Evolutionary conservation across 169 alveolate genomes (phyloP).

Genomic region (Cryptosporidium sp.): DNA sequence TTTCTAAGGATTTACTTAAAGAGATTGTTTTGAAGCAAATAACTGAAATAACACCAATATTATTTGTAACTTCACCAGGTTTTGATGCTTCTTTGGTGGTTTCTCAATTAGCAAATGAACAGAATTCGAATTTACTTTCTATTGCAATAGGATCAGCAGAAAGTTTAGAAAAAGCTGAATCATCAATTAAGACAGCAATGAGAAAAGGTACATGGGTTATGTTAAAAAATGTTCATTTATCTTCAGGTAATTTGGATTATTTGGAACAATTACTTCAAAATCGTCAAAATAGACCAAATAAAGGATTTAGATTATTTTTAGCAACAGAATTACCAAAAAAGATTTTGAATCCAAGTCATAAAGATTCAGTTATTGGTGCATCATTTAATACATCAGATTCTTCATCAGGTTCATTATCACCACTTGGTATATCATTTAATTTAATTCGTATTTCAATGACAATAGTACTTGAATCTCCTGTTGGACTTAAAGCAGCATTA

Average conservation of each 20-base stretch:
- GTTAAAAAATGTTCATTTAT: constrained; percentile 97
- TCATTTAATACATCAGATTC: neutral
- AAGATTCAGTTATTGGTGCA: constrained; percentile 5
- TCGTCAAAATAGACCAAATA: constrained; percentile 87
- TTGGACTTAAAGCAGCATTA: constrained; percentile 95
- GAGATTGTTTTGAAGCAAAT: constrained; percentile 90
- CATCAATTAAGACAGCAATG: constrained; percentile 91
- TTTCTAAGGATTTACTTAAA: constrained; percentile 86
- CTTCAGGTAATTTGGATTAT: constrained; percentile 95
- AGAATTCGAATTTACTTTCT: constrained; percentile 87
- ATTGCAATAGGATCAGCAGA: constrained; percentile 98
- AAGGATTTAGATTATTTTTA: constrained; percentile 93
- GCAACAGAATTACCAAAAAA: constrained; percentile 97
- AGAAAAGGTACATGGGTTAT: constrained; percentile 97
- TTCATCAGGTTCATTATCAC: neutral
- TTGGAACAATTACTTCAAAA: constrained; percentile 92
- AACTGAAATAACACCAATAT: constrained; percentile 90
- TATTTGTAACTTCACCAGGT: constrained; percentile 97
- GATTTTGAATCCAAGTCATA: constrained; percentile 67
- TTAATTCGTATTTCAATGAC: constrained; percentile 93
- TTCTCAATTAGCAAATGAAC: constrained; percentile 90
- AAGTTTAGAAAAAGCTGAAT: constrained; percentile 94
- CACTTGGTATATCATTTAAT: constrained; percentile 87
- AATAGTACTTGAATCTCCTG: constrained; percentile 97
- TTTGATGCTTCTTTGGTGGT: constrained; percentile 96